phyloP scores from a whole-genome alignment of 164 flowering plant species.

The Chimonanthus praecox region DNA sequence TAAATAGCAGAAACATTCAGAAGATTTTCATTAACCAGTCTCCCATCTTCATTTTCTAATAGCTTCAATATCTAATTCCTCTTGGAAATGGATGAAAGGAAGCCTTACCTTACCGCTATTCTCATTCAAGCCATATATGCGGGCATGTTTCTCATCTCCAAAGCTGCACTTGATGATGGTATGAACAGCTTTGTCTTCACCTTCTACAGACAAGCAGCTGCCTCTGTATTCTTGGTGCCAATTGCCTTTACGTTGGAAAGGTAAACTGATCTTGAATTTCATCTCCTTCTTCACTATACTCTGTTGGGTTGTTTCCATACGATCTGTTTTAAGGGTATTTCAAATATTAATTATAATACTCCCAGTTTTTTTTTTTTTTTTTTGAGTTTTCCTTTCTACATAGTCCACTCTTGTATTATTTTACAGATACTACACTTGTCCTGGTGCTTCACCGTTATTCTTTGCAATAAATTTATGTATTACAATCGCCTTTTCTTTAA shows the following conservation, averaged over 20 bases:
- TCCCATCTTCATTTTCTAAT: not conserved
- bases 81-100: constrained; percentile 10
- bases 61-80: not conserved
- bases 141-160: constrained; percentile 22
- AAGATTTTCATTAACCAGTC: not conserved
- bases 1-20: not conserved
- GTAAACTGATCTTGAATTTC: not conserved
- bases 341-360: no score
- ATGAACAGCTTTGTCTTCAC: constrained; percentile 20
- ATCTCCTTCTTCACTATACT: no score
- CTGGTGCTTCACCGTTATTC: no score
- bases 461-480: no score
- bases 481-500: no score
- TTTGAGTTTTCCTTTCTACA: no score
- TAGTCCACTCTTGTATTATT: no score
- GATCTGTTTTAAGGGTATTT: no score
- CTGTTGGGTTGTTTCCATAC: no score
- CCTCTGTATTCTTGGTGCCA: constrained; percentile 15
- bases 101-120: constrained; percentile 15
- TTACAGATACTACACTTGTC: no score
- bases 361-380: no score
- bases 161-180: constrained; percentile 19
- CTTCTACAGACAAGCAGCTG: constrained; percentile 19
- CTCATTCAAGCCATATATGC: constrained; percentile 22
- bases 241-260: constrained; percentile 12